A percentile compares a stretch with the other conserved stretches of the same genome.
These are phyloP conservation scores for Yamadazyma spencermartinsiae DNA, from an alignment of 1,139 yeast genomes.

Conservation along the genomic window DNA sequence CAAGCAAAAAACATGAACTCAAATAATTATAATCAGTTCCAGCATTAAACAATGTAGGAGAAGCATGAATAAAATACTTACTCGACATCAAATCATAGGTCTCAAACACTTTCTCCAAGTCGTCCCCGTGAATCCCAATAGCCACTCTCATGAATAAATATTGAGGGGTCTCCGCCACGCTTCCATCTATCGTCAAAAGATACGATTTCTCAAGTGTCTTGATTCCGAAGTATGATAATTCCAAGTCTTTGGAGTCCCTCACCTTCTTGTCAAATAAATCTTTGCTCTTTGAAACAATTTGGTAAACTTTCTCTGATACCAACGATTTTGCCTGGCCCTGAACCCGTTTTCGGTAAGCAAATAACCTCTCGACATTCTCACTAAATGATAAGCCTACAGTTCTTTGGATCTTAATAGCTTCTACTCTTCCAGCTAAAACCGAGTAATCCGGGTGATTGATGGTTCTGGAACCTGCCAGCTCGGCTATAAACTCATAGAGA, in stretches of 20 bases:
- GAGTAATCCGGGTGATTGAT: slow-evolving; percentile 50
- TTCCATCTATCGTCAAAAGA: slow-evolving; percentile 35
- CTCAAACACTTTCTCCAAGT: slow-evolving; percentile 42
- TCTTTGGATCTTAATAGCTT: slow-evolving; percentile 33
- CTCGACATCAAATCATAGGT: slow-evolving; percentile 54
- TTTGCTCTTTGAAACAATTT: slow-evolving; percentile 31
- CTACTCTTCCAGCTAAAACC: slow-evolving; percentile 48
- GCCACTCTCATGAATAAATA: slow-evolving; percentile 52
- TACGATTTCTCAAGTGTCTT: slow-evolving; percentile 53
- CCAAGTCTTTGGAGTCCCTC: slow-evolving; percentile 37
- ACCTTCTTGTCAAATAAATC: slow-evolving; percentile 38
- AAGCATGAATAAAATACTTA: slow-evolving; percentile 54
- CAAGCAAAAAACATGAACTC: slow-evolving; percentile 57
- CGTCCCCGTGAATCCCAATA: slow-evolving; percentile 49
- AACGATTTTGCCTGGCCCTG: slow-evolving; percentile 13
- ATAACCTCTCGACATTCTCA: slow-evolving; percentile 30
- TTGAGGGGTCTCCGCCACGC: slow-evolving; percentile 52
- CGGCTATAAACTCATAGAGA: slow-evolving; percentile 41
- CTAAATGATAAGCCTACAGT: slow-evolving; percentile 29
- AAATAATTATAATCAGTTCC: slow-evolving; percentile 50
- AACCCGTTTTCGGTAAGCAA: slow-evolving; percentile 17
- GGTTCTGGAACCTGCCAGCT: slow-evolving; percentile 45
- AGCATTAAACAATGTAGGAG: slow-evolving; percentile 56
- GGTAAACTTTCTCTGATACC: slow-evolving; percentile 21
- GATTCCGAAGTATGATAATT: slow-evolving; percentile 51